These are phyloP conservation scores for Gracilariopsis chorda DNA, from an alignment of 23 red algal species.

Conservation along the genomic window DNA sequence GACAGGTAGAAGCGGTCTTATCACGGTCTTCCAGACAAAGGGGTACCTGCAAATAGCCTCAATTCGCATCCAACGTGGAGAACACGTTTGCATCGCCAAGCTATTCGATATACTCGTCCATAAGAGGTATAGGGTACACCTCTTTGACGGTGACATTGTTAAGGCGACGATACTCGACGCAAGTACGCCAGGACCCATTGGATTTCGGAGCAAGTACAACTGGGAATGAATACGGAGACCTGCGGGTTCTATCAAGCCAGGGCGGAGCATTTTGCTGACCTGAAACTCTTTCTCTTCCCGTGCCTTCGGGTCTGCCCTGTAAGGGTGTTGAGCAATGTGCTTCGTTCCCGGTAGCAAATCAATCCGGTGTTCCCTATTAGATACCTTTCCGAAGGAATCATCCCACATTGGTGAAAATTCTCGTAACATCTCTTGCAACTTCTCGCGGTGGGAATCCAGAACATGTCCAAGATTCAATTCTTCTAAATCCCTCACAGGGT, in stretches of 20 bases:
- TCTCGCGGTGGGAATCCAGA: background rate
- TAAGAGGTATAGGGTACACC: background rate
- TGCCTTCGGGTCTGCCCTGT: background rate
- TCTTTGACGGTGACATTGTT: background rate
- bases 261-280: background rate
- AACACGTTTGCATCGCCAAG: constrained; percentile 1
- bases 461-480: background rate
- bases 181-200: background rate
- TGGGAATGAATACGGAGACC: background rate
- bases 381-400: too few relatives aligned
- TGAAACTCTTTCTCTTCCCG: background rate
- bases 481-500: background rate
- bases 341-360: background rate
- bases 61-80: background rate
- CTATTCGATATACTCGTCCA: constrained; percentile 25
- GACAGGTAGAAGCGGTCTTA: constrained; percentile 4
- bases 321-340: background rate
- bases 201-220: background rate
- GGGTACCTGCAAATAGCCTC: constrained; percentile 31
- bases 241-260: background rate
- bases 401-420: too few relatives aligned
- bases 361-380: too few relatives aligned
- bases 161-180: constrained; percentile 16
- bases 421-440: background rate
- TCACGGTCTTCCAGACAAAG: background rate